phyloP scores from a whole-genome alignment of 768 basidiomycete species.

The Pleurotus salmoneostramineus region DNA sequence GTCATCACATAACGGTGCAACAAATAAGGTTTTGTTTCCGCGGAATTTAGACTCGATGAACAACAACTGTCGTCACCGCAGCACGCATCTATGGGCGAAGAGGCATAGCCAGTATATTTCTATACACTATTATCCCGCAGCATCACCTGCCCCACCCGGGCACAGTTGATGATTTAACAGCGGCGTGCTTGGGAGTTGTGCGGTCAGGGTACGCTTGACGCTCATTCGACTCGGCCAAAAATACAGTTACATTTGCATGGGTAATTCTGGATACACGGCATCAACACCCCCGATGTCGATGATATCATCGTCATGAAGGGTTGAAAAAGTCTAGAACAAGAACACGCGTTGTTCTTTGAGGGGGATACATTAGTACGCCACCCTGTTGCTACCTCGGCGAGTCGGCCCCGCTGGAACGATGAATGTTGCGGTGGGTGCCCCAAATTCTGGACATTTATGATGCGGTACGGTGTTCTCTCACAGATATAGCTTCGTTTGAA shows the following conservation, averaged over 20 bases:
- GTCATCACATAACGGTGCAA: no score
- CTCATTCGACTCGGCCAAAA: slow-evolving; percentile 4
- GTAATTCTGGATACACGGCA: neutral
- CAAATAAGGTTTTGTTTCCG: neutral
- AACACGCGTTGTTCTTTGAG: neutral
- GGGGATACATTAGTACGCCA: neutral
- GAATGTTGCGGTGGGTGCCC: neutral
- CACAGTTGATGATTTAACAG: neutral
- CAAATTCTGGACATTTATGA: neutral
- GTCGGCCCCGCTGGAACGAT: slow-evolving; percentile 1
- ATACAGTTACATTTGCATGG: neutral
- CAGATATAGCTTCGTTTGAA: neutral
- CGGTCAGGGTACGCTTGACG: slow-evolving; percentile 5
- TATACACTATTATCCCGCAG: neutral
- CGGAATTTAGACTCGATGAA: neutral
- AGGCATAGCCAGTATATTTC: neutral
- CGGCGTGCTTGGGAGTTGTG: slow-evolving; percentile 1
- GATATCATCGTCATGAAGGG: slow-evolving; percentile 5
- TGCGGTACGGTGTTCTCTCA: neutral
- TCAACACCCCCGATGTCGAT: neutral
- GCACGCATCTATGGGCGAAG: neutral
- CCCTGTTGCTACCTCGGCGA: slow-evolving; percentile 4
- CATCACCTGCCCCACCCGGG: slow-evolving; percentile 5
- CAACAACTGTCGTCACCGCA: slow-evolving; percentile 3
- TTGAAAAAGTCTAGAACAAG: neutral